Percentiles rank a stretch among this genome's conserved stretches.
Evolutionary conservation across 805 yeast species (phyloP).

Genomic region (Spencermartinsiella europaea): DNA sequence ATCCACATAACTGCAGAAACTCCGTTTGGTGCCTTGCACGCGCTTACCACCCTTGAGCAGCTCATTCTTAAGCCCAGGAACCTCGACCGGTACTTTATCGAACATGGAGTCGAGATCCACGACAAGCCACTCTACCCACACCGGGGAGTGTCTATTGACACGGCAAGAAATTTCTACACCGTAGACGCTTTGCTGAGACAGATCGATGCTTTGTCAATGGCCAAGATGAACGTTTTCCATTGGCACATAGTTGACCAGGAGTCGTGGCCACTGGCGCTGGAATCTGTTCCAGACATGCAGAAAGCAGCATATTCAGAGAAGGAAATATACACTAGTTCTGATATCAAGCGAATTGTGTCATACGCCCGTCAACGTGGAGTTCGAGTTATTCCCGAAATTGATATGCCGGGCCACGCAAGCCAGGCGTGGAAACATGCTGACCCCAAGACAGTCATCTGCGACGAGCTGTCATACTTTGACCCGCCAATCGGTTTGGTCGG

Average conservation of each 20-base stretch:
- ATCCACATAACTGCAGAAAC: constrained; percentile 29
- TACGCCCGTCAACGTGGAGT: constrained; percentile 36
- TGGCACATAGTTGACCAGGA: constrained; percentile 39
- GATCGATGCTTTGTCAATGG: constrained; percentile 35
- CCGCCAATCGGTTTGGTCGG: constrained; percentile 38
- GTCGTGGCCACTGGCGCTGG: constrained; percentile 36
- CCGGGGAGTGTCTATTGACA: constrained; percentile 38
- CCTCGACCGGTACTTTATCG: constrained; percentile 23
- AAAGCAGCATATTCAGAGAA: constrained; percentile 34
- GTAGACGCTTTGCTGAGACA: constrained; percentile 31
- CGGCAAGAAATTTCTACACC: constrained; percentile 35
- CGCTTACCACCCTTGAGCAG: constrained; percentile 37
- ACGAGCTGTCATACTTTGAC: constrained; percentile 15
- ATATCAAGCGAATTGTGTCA: constrained; percentile 27
- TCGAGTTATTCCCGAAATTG: constrained; percentile 39
- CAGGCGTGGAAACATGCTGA: constrained; percentile 36
- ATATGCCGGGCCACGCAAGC: constrained; percentile 38
- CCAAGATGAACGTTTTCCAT: constrained; percentile 38
- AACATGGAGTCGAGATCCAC: constrained; percentile 29
- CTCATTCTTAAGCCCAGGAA: constrained; percentile 31
- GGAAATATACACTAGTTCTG: constrained; percentile 30
- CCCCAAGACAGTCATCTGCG: constrained; percentile 30
- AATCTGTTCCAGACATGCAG: constrained; percentile 35
- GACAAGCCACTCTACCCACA: constrained; percentile 36
- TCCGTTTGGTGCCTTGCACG: constrained; percentile 40